Conservation (phyloP, 768 basidiomycete species). For the Trametes sanguinea region DNA sequence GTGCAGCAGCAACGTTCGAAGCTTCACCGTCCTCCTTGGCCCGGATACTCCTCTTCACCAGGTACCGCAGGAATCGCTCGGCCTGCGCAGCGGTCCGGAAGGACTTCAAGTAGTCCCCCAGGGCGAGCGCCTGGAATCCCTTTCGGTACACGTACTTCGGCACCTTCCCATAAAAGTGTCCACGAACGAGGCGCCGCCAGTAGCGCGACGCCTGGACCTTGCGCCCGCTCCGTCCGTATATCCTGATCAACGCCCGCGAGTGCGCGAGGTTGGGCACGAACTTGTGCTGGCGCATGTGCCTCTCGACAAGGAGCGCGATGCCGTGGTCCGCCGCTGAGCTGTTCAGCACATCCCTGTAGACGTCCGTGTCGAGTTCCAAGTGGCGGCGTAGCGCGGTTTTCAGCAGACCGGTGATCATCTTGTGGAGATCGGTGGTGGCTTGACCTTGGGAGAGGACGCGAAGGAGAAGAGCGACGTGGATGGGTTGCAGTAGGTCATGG, state of each 20-base stretch:
- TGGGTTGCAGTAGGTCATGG: constrained; percentile 31
- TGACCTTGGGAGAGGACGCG: constrained; percentile 9
- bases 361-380: not conserved
- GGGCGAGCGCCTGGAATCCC: not conserved
- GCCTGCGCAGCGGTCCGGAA: constrained; percentile 2
- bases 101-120: constrained; percentile 5
- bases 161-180: constrained; percentile 2
- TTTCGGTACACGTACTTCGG: not conserved
- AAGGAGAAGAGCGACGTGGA: constrained; percentile 12
- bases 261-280: constrained; percentile 12
- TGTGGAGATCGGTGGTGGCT: not conserved
- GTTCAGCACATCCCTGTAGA: constrained; percentile 4
- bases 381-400: not conserved
- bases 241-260: constrained; percentile 5
- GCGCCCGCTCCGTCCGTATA: not conserved
- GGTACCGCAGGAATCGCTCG: not conserved
- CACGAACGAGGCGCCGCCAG: constrained; percentile 10
- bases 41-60: not conserved
- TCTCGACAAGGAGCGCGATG: constrained; percentile 1
- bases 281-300: not conserved
- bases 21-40: not conserved
- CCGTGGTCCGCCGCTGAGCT: not conserved
- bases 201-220: not conserved
- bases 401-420: not conserved
- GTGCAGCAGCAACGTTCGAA: not conserved